phyloP scores from a whole-genome alignment of 441 rosid species.

The Brassica balearica region DNA sequence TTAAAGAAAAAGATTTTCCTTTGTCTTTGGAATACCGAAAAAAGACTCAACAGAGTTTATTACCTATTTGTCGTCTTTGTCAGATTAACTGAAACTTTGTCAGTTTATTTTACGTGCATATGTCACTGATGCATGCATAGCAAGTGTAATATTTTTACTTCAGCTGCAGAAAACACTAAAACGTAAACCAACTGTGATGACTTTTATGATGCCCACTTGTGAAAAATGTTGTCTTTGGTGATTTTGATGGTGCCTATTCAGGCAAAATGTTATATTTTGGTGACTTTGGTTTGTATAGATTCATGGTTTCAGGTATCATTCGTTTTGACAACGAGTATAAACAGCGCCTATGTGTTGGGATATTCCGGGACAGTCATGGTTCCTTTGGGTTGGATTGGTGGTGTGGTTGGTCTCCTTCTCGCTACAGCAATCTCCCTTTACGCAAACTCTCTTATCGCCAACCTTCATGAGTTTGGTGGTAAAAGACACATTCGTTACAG shows the following conservation, averaged over 20 bases:
- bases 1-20: not conserved
- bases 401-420: slow-evolving; percentile 71
- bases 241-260: not conserved
- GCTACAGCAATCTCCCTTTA: slow-evolving; percentile 77
- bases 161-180: slow-evolving; percentile 12
- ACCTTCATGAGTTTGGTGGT: slow-evolving; percentile 89
- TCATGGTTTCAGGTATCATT: slow-evolving; percentile 92
- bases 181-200: not conserved
- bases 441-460: slow-evolving; percentile 82
- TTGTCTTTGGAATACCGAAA: not conserved
- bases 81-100: slow-evolving; percentile 9
- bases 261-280: not conserved
- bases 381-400: slow-evolving; percentile 84
- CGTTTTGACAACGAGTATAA: slow-evolving; percentile 47
- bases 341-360: slow-evolving; percentile 94
- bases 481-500: slow-evolving; percentile 94
- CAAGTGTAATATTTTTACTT: not conserved
- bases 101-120: not conserved
- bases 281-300: slow-evolving; percentile 51
- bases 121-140: slow-evolving; percentile 25
- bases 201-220: not conserved
- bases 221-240: no score
- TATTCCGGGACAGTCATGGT: slow-evolving; percentile 91
- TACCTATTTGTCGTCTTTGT: not conserved
- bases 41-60: no score